Conservation (phyloP, 2,329 filamentous ascomycete genomes). For the Septoria linicola region DNA sequence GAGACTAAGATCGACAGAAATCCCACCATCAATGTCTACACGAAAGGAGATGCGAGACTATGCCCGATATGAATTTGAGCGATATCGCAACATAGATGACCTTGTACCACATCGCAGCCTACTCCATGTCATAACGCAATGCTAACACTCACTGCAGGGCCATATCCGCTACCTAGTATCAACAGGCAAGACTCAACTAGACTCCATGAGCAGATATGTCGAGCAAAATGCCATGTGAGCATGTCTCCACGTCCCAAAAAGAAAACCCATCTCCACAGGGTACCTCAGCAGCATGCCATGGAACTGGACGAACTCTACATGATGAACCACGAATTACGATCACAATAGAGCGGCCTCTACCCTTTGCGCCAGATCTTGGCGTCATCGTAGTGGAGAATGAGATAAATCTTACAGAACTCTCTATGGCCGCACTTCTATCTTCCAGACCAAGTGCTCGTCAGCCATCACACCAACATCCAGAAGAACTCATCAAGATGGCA, state of each 20-base stretch:
- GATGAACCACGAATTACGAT: no score
- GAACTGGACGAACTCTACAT: conserved; percentile 1
- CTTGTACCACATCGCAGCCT: conserved; percentile 39
- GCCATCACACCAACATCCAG: no score
- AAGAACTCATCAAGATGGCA: no score
- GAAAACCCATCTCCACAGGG: not conserved
- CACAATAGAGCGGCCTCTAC: no score
- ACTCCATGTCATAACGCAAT: not conserved
- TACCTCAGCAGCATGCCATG: conserved; percentile 1
- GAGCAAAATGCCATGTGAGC: conserved; percentile 30
- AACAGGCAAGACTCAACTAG: conserved; percentile 53
- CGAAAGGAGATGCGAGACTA: conserved; percentile 49
- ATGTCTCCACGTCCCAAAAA: not conserved
- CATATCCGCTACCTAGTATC: conserved; percentile 52
- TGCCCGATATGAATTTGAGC: conserved; percentile 51
- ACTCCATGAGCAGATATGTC: conserved; percentile 48
- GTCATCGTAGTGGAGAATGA: no score
- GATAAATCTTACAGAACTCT: no score
- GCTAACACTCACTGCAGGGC: conserved; percentile 33
- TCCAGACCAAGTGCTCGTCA: no score
- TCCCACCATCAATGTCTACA: conserved; percentile 38
- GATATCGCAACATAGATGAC: conserved; percentile 48
- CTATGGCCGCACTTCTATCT: no score
- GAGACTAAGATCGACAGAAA: conserved; percentile 30
- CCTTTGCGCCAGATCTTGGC: no score